phyloP scores from a whole-genome alignment of 2,329 filamentous ascomycete species.

The Cytospora mali region DNA sequence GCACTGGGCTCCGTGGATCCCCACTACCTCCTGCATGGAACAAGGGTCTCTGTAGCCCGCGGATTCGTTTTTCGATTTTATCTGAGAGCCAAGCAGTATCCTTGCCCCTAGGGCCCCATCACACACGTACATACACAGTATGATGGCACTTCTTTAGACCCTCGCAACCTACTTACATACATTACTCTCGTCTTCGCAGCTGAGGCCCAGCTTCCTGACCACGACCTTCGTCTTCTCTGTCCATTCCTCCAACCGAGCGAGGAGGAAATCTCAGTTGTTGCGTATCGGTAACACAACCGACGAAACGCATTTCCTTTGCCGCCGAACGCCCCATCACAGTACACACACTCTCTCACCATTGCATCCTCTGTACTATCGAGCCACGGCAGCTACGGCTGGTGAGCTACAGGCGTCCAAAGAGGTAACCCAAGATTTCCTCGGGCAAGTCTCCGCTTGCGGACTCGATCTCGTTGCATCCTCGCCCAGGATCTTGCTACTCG shows the following conservation, averaged over 20 bases:
- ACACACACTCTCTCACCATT: slow-evolving; percentile 14
- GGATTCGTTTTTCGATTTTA: slow-evolving; percentile 21
- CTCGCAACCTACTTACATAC: slow-evolving; percentile 20
- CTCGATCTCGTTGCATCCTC: slow-evolving; percentile 11
- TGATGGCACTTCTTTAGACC: slow-evolving; percentile 21
- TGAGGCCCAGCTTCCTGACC: slow-evolving; percentile 12
- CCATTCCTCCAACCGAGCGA: slow-evolving; percentile 1
- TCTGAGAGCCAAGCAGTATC: slow-evolving; percentile 22
- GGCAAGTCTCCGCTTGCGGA: slow-evolving; percentile 5
- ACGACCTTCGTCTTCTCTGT: slow-evolving; percentile 11
- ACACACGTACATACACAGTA: slow-evolving; percentile 19
- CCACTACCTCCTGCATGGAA: slow-evolving; percentile 26
- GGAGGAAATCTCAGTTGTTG: slow-evolving; percentile 4
- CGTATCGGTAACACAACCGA: slow-evolving; percentile 17
- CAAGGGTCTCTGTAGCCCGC: slow-evolving; percentile 25
- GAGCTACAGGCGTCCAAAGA: slow-evolving; percentile 10
- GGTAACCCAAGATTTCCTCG: slow-evolving; percentile 2
- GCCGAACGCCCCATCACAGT: slow-evolving; percentile 10
- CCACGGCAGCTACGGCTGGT: slow-evolving; percentile 14
- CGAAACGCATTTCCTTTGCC: slow-evolving; percentile 18
- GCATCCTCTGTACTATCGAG: slow-evolving; percentile 15
- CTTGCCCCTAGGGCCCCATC: slow-evolving; percentile 21
- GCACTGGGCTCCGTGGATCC: slow-evolving; percentile 22
- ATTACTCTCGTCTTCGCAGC: slow-evolving; percentile 26
- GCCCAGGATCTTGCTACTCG: slow-evolving; percentile 11